Evolutionary conservation across 179 eudicot species (phyloP).

Genomic region (Heliamphora pulchella): DNA sequence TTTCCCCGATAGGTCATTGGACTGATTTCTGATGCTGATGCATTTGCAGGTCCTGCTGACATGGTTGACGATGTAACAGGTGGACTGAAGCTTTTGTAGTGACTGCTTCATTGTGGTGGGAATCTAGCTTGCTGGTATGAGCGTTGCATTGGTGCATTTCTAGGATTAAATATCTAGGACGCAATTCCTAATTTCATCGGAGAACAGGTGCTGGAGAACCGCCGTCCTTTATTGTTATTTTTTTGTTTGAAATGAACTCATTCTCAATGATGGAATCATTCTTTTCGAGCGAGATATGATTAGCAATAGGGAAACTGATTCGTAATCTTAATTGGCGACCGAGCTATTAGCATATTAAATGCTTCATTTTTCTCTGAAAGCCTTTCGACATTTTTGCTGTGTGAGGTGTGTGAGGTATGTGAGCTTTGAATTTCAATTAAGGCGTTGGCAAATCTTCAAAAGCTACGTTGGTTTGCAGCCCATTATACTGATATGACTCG

Average conservation of each 20-base stretch:
- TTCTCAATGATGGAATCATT: not conserved
- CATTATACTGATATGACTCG: not conserved
- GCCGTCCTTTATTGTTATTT: too few relatives aligned
- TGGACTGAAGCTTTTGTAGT: constrained; percentile 14
- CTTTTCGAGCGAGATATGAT: not conserved
- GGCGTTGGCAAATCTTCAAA: too few relatives aligned
- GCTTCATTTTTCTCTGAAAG: not conserved
- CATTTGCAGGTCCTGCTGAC: constrained; percentile 16
- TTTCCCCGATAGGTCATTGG: constrained; percentile 1
- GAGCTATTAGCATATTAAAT: not conserved
- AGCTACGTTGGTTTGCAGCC: not conserved
- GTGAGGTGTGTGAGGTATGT: too few relatives aligned
- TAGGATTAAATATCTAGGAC: too few relatives aligned
- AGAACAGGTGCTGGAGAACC: too few relatives aligned
- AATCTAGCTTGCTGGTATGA: too few relatives aligned
- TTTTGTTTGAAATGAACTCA: not conserved
- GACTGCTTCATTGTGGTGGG: not conserved
- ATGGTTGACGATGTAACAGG: constrained; percentile 17
- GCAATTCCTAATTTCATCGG: too few relatives aligned
- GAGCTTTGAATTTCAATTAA: too few relatives aligned
- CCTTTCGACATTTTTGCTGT: not conserved
- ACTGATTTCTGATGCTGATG: not conserved
- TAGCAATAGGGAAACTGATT: not conserved
- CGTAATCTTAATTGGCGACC: not conserved
- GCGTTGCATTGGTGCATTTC: too few relatives aligned